Evolutionary conservation across 208 protist species (phyloP), one percentile per base, ranked within the genome.

Genomic region (Borovskyia barvae): DNA sequence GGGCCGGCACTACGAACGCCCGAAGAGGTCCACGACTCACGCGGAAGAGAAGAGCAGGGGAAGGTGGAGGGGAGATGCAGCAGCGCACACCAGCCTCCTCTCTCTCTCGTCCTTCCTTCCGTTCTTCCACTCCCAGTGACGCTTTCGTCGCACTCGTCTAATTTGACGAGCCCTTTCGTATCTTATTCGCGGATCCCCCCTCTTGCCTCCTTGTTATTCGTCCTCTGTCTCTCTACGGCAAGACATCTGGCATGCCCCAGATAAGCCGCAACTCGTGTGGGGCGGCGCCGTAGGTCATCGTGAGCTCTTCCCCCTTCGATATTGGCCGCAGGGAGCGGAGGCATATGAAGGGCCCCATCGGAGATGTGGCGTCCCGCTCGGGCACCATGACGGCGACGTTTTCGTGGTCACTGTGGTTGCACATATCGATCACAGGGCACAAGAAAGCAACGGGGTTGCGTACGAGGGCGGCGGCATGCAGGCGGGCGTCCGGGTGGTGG

Each of bases 331-430:
- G 66, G 17, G 80, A 82, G 24, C 80, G 86, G 29, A 90, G 64
- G 35, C 79, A 89, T 30, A 93, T 81, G 4, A 88, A 71, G 6
- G 80, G 77, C 1, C 75, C 72, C 22, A 68, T 65, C 48, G 61
- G 45, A 25, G 70, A 43, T 22, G 59, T 22, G 17, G 53, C 39
- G 22, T 67, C 28, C 35, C 50, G 29, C 41, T 72, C 74, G 9
- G 77, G 77, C 28, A 90, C 86, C 82, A 93, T 88, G 24, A 93
- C 72, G 2, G 86, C 86, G n/a, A 93, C 86, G 55, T 93, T 93
- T 56, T 93, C 86, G 12, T 64, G 46, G 11, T 68, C 69, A 51
- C 82, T 83, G 66, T 93, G 86, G 55, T 93, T 93, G 69, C 82
- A 90, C 82, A 93, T 87, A 59, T 93, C 86, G 41, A 93, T 85